Base-by-base conservation (phyloP, 257 asterid species). In the Dorcoceras hygrometricum region DNA sequence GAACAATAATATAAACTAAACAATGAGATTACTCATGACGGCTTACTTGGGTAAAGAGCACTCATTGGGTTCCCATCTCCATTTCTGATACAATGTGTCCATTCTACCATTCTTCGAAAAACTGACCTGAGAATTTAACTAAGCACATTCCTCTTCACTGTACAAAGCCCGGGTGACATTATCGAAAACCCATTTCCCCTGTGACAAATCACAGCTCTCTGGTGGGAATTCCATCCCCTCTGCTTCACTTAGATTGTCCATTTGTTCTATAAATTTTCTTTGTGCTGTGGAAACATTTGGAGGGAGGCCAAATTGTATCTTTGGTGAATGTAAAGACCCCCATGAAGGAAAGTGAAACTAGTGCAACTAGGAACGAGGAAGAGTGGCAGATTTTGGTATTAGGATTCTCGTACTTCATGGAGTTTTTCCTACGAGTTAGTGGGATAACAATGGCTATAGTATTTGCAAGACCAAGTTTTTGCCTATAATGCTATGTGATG, bases 21-120 rank as follows among this genome's bases (percentile, higher is more conserved):
- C 4, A 26, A 29, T 29, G 34, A 4, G 34, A 29, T 29, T 29
- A 29, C 7, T 5, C 34, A 29, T 29, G 34, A 29, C 6, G 1
- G 62, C 76, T 62, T 76, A 80, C 95, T 76, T 78, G 68, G 96
- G 95, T 78, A 89, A 76, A 57, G 89, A 84, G 58, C 96, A 87
- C 20, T 80, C 80, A 77, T 77, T 73, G 56, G 95, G 96, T 73
- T 87, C 89, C 95, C 95, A 87, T 75, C 84, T 85, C 95, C 95
- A 89, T 0, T 80, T 87, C 83, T 89, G 95, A 54, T 68, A 89
- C 61, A 69, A 12, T 4, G 85, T 72, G 43, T 89, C 88, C 5
- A 62, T 25, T 69, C 95, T 80, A 48, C 96, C 92, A 74, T 89
- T 89, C 23, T 80, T 77, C 39, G 71, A 43, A 66, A 95, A 89